A percentile compares a stretch with the other conserved stretches of the same genome.
Conservation (phyloP, 805 yeast genomes). For the Yarrowia bubula region DNA sequence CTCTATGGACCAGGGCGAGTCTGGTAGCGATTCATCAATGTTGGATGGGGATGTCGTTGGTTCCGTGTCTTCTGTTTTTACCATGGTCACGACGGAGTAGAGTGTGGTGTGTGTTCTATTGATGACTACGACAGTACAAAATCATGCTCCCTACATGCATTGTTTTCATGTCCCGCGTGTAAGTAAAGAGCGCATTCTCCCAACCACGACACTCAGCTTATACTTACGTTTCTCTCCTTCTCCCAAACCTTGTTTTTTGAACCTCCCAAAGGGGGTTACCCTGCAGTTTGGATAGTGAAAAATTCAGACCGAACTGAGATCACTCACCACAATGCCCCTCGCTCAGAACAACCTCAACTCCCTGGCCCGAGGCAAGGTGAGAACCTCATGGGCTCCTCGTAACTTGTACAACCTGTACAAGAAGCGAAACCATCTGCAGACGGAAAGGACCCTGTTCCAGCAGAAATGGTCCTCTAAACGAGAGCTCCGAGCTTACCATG, state of each 20-base stretch:
- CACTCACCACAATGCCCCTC: constrained; percentile 35
- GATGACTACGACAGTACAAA: too few species aligned
- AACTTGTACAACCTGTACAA: constrained; percentile 67
- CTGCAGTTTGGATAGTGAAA: constrained; percentile 3
- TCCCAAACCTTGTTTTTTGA: neutral
- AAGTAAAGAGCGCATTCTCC: neutral
- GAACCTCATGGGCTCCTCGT: constrained; percentile 88
- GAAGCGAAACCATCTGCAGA: neutral
- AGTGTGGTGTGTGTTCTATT: neutral
- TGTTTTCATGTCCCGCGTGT: neutral
- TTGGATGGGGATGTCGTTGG: neutral
- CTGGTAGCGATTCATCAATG: neutral
- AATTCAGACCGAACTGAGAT: neutral
- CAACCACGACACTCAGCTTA: neutral
- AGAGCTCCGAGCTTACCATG: constrained; percentile 93
- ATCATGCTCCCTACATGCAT: neutral
- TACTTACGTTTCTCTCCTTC: neutral
- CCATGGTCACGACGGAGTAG: neutral
- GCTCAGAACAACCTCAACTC: constrained; percentile 38
- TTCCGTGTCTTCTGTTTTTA: neutral
- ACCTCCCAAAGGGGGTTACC: neutral
- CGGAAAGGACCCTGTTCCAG: constrained; percentile 63
- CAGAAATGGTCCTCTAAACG: constrained; percentile 90
- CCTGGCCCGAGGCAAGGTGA: constrained; percentile 46
- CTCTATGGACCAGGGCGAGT: constrained; percentile 51